Evolutionary conservation across 495 filamentous ascomycete species (phyloP), one percentile per base, ranked within the genome.

Genomic region (Polyplosphaeria fusca): DNA sequence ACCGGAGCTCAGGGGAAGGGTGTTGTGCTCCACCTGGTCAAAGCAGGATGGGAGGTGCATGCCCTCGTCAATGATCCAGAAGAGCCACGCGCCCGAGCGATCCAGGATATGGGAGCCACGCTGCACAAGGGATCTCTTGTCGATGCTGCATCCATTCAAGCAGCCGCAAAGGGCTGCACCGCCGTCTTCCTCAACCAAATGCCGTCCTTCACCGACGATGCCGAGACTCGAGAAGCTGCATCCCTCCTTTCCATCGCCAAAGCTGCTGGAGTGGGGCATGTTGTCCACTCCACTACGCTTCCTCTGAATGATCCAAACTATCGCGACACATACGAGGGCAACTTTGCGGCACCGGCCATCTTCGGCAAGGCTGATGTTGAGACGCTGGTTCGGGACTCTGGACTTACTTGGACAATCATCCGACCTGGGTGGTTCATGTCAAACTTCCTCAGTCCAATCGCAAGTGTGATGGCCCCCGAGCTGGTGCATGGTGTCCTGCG

Each of bases 1-100:
- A 82, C 76, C 5, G 79, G 79, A 44, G 66, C 68, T 22, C 77
- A 78, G 65, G 79, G 79, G 42, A 66, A 69, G 20, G 74, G 71
- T 19, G 56, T 78, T 18, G 67, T 67, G 52, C 58, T 68, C 22
- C 67, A 74, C 26, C 69, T 81, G 12, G 67, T 72, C 20, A 48
- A 67, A 20, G 24, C 71, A 1, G 67, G 63, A 16, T 69, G 68
- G 66, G 45, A 54, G 14, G 69, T 79, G 30, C 70, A 74, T 46
- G 70, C 75, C 13, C 71, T 77, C 5, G 71, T 72, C 4, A 70
- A 75, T 16, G 61, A 77, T 45, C 52, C 61, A 0, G 41, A 63
- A n/a, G 70, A 75, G 7, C 44, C 67, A 0, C 63, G 70, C 1
- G 70, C 74, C 4, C 57, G 64, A 19, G 62, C 39, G 1, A 71